Evolutionary conservation across 805 yeast species (phyloP).

Genomic region (Sugiyamaella smithiae): DNA sequence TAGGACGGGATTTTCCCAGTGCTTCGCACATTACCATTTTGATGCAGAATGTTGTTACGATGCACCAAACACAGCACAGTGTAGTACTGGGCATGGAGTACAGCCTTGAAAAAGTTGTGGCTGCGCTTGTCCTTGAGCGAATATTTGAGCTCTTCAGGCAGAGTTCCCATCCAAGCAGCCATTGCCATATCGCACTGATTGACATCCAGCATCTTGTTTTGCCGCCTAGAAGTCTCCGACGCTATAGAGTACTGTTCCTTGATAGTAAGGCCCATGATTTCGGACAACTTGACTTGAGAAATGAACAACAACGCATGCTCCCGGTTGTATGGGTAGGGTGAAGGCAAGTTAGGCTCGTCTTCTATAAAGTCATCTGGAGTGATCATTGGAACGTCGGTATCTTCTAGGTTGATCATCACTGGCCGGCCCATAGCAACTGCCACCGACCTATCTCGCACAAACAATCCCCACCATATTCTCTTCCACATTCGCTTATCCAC

Average conservation of each 20-base stretch:
- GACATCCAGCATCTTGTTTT: conserved; percentile 48
- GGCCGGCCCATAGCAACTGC: conserved; percentile 78
- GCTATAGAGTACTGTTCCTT: conserved; percentile 69
- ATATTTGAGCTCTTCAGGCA: conserved; percentile 63
- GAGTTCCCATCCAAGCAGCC: conserved; percentile 70
- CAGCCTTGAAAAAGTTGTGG: conserved; percentile 56
- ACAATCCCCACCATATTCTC: conserved; percentile 75
- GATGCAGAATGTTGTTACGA: conserved; percentile 55
- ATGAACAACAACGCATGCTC: conserved; percentile 58
- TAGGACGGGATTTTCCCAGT: conserved; percentile 32
- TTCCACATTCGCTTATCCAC: conserved; percentile 52
- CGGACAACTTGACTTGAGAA: conserved; percentile 62
- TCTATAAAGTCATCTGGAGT: conserved; percentile 62
- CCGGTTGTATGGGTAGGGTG: conserved; percentile 43
- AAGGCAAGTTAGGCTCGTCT: conserved; percentile 41
- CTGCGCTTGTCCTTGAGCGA: conserved; percentile 52
- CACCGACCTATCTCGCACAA: conserved; percentile 64
- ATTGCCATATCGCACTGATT: conserved; percentile 68
- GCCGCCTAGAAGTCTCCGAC: conserved; percentile 49
- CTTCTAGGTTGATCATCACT: conserved; percentile 60
- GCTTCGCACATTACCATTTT: conserved; percentile 8
- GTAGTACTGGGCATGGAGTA: conserved; percentile 67
- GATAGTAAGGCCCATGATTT: conserved; percentile 65
- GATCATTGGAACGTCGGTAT: conserved; percentile 75
- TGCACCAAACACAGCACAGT: conserved; percentile 69